phyloP scores from a whole-genome alignment of 1,284 basidiomycete species.

The Tetrapyrgos nigripes region DNA sequence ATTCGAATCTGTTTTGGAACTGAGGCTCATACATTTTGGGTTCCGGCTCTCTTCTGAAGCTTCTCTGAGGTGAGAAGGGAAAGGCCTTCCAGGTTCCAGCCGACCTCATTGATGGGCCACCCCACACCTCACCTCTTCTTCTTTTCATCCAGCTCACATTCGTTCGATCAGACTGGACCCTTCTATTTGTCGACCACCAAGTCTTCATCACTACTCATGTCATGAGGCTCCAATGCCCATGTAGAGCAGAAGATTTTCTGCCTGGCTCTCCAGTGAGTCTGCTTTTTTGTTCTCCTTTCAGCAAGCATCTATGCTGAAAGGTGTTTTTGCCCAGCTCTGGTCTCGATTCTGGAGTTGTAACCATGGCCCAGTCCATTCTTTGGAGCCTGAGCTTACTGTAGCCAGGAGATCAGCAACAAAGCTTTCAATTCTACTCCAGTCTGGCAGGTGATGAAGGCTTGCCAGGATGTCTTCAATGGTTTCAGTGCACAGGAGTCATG shows the following conservation, averaged over 20 bases:
- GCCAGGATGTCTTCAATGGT: conserved; percentile 16
- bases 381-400: background rate
- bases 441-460: conserved; percentile 4
- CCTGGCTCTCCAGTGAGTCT: background rate
- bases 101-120: background rate
- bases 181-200: conserved; percentile 3
- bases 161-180: background rate
- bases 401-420: background rate
- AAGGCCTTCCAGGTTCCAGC: background rate
- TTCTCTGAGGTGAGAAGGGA: background rate
- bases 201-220: conserved; percentile 1
- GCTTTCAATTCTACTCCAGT: background rate
- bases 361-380: conserved; percentile 1
- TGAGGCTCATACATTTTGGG: background rate
- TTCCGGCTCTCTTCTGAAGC: background rate
- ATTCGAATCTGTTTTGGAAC: background rate
- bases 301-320: background rate
- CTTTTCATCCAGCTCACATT: background rate
- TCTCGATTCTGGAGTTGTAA: background rate
- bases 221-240: background rate
- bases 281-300: no score
- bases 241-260: background rate
- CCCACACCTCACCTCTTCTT: background rate
- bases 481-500: conserved; percentile 11
- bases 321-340: background rate